Evolutionary conservation across 306 rosid species (phyloP).

Genomic region (Mucuna pruriens): DNA sequence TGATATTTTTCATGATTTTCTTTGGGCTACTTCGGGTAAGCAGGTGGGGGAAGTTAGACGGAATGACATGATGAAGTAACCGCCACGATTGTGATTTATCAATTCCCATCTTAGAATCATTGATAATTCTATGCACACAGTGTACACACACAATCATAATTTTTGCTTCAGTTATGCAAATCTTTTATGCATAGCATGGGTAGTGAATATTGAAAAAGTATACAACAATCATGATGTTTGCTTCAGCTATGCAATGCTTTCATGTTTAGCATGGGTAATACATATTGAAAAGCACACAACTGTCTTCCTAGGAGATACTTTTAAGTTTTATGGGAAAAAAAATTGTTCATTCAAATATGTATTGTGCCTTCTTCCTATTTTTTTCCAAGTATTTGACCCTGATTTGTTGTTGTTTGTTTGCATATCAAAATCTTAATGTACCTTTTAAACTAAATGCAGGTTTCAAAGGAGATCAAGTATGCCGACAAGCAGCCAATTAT

Average conservation of each 20-base stretch:
- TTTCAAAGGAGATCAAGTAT: slow-evolving; percentile 94
- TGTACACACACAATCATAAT: slow-evolving; percentile 6
- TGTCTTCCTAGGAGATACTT: background rate
- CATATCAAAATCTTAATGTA: slow-evolving; percentile 32
- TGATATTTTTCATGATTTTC: slow-evolving; percentile 7
- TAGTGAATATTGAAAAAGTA: slow-evolving; percentile 24
- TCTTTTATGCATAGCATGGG: background rate
- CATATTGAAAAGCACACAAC: slow-evolving; percentile 12
- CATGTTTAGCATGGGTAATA: slow-evolving; percentile 12
- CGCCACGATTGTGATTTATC: background rate
- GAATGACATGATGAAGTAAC: slow-evolving; percentile 10
- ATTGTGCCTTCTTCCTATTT: slow-evolving; percentile 22
- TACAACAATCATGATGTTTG: slow-evolving; percentile 33
- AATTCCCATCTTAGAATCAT: background rate
- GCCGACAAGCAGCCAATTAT: slow-evolving; percentile 96
- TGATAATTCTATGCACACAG: slow-evolving; percentile 1
- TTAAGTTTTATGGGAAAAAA: background rate
- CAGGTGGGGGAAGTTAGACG: background rate
- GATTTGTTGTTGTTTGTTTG: background rate
- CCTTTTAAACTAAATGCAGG: slow-evolving; percentile 52
- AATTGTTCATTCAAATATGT: background rate
- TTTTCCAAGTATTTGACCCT: background rate
- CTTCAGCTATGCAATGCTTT: background rate
- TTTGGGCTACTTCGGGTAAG: background rate
- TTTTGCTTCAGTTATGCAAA: slow-evolving; percentile 29